These are phyloP conservation scores for Rosa rugosa DNA, from an alignment of 306 rosid genomes.

Conservation along the genomic window DNA sequence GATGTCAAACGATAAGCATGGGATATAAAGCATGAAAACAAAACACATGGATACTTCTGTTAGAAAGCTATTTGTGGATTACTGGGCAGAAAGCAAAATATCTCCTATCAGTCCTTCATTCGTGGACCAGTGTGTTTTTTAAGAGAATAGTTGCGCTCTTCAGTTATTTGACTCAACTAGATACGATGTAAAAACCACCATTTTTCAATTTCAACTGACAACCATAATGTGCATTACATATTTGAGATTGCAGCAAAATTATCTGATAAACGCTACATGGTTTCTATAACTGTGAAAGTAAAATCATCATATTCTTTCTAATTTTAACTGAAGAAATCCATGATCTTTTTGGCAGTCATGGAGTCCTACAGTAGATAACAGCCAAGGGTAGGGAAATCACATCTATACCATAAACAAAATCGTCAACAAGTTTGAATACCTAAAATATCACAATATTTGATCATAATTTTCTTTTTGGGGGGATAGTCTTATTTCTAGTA, in stretches of 20 bases:
- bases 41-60: neutral
- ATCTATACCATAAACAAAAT: neutral
- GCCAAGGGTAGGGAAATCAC: neutral
- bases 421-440: neutral
- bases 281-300: neutral
- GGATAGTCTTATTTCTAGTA: neutral
- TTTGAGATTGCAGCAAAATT: neutral
- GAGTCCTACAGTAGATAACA: neutral
- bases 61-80: neutral
- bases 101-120: neutral
- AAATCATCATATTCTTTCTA: neutral
- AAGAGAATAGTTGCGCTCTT: no score
- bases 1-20: conserved; percentile 23
- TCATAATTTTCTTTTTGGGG: no score
- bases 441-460: neutral
- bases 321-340: neutral
- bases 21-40: neutral
- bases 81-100: neutral
- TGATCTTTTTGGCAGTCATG: neutral
- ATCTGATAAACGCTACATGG: neutral
- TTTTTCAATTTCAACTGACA: neutral
- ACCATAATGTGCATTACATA: neutral
- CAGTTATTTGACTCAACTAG: no score
- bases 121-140: neutral
- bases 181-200: neutral